These are phyloP conservation scores for Rhynchospora pubera DNA, from an alignment of 176 grass and related monocot species.

Conservation along the genomic window DNA sequence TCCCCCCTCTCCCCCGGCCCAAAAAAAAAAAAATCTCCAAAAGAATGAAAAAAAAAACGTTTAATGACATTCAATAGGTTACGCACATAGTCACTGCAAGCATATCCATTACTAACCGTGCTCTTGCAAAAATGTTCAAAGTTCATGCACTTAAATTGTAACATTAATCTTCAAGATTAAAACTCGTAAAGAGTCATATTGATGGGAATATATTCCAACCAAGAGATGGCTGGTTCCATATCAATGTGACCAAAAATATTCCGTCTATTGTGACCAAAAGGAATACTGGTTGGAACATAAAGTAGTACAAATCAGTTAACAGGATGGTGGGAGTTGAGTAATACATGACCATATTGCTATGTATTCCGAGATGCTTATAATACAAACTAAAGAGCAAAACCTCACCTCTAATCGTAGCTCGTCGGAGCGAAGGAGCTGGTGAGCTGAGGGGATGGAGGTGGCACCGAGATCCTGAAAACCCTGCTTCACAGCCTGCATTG, in stretches of 20 bases:
- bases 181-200: background rate
- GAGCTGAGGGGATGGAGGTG: slow-evolving; percentile 66
- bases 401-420: slow-evolving; percentile 79
- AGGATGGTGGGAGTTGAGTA: background rate
- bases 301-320: background rate
- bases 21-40: too few relatives aligned
- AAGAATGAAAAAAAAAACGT: too few relatives aligned
- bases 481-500: slow-evolving; percentile 95
- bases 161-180: background rate
- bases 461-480: slow-evolving; percentile 96
- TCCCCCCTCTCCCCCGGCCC: too few relatives aligned
- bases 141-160: background rate
- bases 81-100: too few relatives aligned
- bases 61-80: too few relatives aligned
- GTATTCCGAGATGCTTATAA: background rate
- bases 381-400: background rate
- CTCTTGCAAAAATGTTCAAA: background rate
- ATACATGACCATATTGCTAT: background rate
- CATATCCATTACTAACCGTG: too few relatives aligned
- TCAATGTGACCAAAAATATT: slow-evolving; percentile 4
- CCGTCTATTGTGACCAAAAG: background rate
- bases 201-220: background rate
- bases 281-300: background rate
- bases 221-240: background rate
- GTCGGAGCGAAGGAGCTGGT: slow-evolving; percentile 58